Evolutionary conservation across 78 protist genomes (phyloP).

Genomic region (Dictyostelium citrinum): DNA sequence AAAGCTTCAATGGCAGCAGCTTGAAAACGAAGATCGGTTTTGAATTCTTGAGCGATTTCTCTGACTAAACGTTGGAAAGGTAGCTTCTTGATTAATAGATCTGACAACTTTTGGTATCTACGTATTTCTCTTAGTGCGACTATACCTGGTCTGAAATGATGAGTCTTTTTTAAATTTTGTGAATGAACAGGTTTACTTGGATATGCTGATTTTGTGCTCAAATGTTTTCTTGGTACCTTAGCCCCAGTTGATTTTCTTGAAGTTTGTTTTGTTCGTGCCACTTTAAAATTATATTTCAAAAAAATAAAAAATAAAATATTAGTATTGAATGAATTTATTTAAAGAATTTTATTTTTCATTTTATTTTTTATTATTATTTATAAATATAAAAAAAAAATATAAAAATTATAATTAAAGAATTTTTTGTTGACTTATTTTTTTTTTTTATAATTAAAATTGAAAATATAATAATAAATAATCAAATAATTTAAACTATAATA

Average conservation of each 20-base stretch:
- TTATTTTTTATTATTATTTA: no score
- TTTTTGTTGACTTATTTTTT: no score
- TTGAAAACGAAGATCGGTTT: constrained; percentile 94
- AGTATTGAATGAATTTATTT: no score
- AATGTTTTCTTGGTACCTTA: constrained; percentile 89
- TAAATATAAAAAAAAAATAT: no score
- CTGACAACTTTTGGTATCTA: constrained; percentile 90
- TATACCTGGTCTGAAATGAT: constrained; percentile 94
- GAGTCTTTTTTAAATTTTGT: constrained; percentile 86
- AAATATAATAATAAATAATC: no score
- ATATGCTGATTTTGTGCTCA: constrained; percentile 86
- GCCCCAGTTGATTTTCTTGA: constrained; percentile 97
- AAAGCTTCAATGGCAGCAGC: constrained; percentile 93
- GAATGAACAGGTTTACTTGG: constrained; percentile 34
- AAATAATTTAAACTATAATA: no score
- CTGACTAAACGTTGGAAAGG: constrained; percentile 88
- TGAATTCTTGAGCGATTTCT: constrained; percentile 87
- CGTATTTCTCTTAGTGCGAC: constrained; percentile 96
- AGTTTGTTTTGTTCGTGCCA: constrained; percentile 97
- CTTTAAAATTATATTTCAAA: no score
- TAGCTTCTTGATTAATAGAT: constrained; percentile 88
- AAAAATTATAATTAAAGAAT: no score
- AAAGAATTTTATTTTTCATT: no score
- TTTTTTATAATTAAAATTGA: no score
- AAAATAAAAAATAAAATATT: no score